Percentiles rank a stretch among this genome's conserved stretches.
phyloP scores from a whole-genome alignment of 2,329 filamentous ascomycete genomes.

The Epichloe gansuensis region DNA sequence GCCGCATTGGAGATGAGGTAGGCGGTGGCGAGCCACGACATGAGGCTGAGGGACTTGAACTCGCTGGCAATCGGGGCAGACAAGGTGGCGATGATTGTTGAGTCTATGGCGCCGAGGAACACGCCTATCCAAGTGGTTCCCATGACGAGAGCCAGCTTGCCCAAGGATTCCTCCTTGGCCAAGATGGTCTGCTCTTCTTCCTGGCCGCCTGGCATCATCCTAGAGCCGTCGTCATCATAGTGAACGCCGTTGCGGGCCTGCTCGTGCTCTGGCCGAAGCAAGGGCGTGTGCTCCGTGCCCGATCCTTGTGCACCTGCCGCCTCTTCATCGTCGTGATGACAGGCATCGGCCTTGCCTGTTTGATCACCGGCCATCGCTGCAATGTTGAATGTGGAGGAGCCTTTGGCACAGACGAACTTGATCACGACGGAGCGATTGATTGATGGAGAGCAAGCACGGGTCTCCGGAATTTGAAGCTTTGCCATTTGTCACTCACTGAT shows the following conservation, averaged over 20 bases:
- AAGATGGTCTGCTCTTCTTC: slow-evolving; percentile 35
- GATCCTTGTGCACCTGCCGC: not conserved
- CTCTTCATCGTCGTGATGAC: not conserved
- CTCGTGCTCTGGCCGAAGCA: slow-evolving; percentile 4
- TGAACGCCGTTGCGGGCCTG: not conserved
- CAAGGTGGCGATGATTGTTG: slow-evolving; percentile 75
- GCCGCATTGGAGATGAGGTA: slow-evolving; percentile 84
- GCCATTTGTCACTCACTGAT: too few relatives aligned
- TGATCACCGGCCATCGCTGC: not conserved
- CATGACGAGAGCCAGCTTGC: slow-evolving; percentile 40
- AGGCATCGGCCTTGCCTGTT: not conserved
- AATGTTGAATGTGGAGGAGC: not conserved
- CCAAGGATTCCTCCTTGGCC: slow-evolving; percentile 33
- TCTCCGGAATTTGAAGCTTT: too few relatives aligned
- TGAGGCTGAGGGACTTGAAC: slow-evolving; percentile 66
- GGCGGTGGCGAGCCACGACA: slow-evolving; percentile 79
- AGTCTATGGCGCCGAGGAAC: slow-evolving; percentile 55
- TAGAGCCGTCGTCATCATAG: slow-evolving; percentile 7
- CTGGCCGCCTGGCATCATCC: not conserved
- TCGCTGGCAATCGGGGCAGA: slow-evolving; percentile 72
- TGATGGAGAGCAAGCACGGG: not conserved
- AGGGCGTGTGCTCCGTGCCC: slow-evolving; percentile 3
- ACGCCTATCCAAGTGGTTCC: slow-evolving; percentile 46
- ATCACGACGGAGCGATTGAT: not conserved
- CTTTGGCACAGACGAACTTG: not conserved